Conservation (phyloP, 2,329 filamentous ascomycete species). For the Hypoxylon sp. region DNA sequence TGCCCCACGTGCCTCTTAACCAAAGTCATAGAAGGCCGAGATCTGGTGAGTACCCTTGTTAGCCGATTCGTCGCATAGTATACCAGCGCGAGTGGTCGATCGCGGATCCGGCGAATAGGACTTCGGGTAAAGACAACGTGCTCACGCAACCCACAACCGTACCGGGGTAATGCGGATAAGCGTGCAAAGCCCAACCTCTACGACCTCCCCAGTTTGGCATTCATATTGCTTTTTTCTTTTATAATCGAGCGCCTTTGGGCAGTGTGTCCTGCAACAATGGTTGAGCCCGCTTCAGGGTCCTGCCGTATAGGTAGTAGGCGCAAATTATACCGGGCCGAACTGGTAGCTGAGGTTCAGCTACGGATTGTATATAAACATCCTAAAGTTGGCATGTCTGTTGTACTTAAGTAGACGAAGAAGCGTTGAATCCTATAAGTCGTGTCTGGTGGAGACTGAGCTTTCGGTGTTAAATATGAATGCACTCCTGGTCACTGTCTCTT, state of each 20-base stretch:
- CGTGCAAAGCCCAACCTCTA: not conserved
- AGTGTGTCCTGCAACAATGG: not conserved
- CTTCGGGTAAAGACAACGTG: conserved; percentile 28
- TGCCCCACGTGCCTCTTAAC: conserved; percentile 19
- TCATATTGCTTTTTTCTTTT: conserved; percentile 3
- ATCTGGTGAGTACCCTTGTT: not conserved
- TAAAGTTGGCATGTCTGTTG: not conserved
- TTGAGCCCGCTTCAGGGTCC: conserved; percentile 13
- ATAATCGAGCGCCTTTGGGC: not conserved
- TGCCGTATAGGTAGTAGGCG: conserved; percentile 18
- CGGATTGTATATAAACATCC: conserved; percentile 14
- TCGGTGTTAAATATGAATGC: conserved; percentile 15
- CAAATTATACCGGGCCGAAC: conserved; percentile 6
- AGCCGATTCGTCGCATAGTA: conserved; percentile 19
- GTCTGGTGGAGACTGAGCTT: not conserved
- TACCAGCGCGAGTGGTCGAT: conserved; percentile 7
- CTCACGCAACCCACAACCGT: conserved; percentile 7
- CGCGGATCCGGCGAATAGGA: conserved; percentile 29
- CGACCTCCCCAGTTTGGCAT: conserved; percentile 33
- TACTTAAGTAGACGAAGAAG: too few relatives aligned
- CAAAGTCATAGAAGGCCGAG: conserved; percentile 6
- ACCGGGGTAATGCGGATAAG: conserved; percentile 11
- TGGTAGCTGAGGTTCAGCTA: conserved; percentile 4
- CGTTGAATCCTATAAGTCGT: not conserved
- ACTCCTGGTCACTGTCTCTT: conserved; percentile 28